Evolutionary conservation across 1,139 yeast genomes (phyloP).

Genomic region (Blastobotrys aristatus): DNA sequence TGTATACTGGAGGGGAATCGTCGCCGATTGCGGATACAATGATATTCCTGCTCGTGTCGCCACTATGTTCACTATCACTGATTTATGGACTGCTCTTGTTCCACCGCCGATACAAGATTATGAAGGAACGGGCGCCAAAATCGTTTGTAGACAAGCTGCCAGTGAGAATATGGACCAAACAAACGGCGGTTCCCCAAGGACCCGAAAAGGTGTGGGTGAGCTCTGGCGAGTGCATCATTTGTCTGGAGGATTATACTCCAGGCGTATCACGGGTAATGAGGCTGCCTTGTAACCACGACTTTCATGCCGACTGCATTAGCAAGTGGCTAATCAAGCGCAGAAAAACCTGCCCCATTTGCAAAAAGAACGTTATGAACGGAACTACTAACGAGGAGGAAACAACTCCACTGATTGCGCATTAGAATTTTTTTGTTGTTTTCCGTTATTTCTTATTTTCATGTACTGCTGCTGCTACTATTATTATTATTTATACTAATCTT

Average conservation of each 20-base stretch:
- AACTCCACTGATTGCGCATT: slow-evolving; percentile 18
- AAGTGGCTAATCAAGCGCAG: slow-evolving; percentile 38
- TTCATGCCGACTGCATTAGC: slow-evolving; percentile 39
- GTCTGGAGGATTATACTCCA: slow-evolving; percentile 38
- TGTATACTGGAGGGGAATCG: slow-evolving; percentile 31
- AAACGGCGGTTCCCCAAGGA: neutral
- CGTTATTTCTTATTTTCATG: neutral
- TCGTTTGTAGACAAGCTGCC: slow-evolving; percentile 37
- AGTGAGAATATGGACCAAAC: slow-evolving; percentile 32
- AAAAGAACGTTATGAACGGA: slow-evolving; percentile 19
- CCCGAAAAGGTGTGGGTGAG: slow-evolving; percentile 30
- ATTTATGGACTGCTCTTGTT: slow-evolving; percentile 36
- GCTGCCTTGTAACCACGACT: slow-evolving; percentile 43
- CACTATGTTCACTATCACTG: slow-evolving; percentile 38
- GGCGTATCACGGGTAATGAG: slow-evolving; percentile 36
- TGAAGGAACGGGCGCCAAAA: slow-evolving; percentile 37
- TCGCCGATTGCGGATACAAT: slow-evolving; percentile 36
- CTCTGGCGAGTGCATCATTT: slow-evolving; percentile 40
- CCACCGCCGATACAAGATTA: slow-evolving; percentile 35
- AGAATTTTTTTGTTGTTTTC: neutral
- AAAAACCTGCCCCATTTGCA: slow-evolving; percentile 26
- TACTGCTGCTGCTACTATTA: neutral
- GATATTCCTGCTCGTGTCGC: slow-evolving; percentile 38
- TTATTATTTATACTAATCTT: slow-evolving; percentile 1
- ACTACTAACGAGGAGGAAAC: slow-evolving; percentile 13